phyloP scores from a whole-genome alignment of 2,329 filamentous ascomycete genomes.

The Bipolaris oryzae region DNA sequence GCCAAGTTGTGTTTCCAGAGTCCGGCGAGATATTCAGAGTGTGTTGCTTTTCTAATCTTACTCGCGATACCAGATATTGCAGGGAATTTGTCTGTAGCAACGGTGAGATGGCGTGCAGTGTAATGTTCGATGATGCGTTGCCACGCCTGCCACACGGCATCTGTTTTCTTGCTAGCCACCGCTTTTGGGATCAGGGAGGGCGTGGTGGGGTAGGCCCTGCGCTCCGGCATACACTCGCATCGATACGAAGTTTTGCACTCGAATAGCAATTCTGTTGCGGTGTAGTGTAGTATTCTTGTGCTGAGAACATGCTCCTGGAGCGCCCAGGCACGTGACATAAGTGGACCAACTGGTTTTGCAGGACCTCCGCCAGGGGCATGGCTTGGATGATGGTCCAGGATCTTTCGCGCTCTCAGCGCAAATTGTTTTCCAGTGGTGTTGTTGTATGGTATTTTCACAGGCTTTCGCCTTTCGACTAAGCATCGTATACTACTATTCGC shows the following conservation, averaged over 20 bases:
- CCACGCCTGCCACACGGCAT: constrained; percentile 38
- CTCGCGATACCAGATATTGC: constrained; percentile 45
- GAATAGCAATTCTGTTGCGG: constrained; percentile 42
- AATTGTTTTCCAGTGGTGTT: constrained; percentile 35
- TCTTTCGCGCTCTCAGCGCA: constrained; percentile 32
- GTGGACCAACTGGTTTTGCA: constrained; percentile 32
- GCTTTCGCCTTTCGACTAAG: constrained; percentile 34
- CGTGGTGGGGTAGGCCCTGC: constrained; percentile 36
- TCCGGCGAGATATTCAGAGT: constrained; percentile 43
- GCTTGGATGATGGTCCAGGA: constrained; percentile 39
- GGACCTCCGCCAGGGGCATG: constrained; percentile 24
- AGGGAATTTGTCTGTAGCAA: constrained; percentile 38
- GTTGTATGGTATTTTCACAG: constrained; percentile 33
- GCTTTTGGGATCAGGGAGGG: constrained; percentile 43
- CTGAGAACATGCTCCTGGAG: constrained; percentile 44
- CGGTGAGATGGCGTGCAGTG: constrained; percentile 34
- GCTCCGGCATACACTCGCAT: constrained; percentile 41
- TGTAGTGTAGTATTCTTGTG: constrained; percentile 43
- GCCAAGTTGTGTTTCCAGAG: constrained; percentile 42
- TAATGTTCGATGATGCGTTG: constrained; percentile 42
- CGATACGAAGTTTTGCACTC: constrained; percentile 42
- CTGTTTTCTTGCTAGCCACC: constrained; percentile 30
- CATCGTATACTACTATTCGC: constrained; percentile 28
- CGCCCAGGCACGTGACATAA: constrained; percentile 40
- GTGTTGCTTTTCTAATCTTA: constrained; percentile 37